phyloP scores from a whole-genome alignment of 2,329 filamentous ascomycete genomes.

The Xylariaceae sp. region DNA sequence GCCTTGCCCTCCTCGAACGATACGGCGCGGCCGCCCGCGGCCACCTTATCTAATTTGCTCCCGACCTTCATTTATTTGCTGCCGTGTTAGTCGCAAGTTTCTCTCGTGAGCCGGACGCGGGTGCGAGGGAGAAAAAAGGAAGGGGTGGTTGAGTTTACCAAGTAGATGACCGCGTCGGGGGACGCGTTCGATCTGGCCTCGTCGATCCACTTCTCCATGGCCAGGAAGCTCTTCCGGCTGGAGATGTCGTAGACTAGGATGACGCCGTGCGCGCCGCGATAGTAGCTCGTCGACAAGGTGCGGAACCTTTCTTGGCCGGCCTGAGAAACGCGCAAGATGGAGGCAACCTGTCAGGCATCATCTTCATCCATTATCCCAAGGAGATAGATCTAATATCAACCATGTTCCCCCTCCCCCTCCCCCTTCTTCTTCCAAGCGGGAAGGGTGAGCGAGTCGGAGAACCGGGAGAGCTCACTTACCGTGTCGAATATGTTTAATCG shows the following conservation, averaged over 20 bases:
- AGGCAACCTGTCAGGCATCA: no score
- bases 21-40: conserved; percentile 45
- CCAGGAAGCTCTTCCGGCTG: conserved; percentile 51
- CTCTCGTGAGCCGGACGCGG: neutral
- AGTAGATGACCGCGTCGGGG: conserved; percentile 51
- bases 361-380: no score
- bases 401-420: no score
- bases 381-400: no score
- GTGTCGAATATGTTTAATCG: conserved; percentile 57
- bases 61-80: conserved; percentile 49
- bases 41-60: conserved; percentile 53
- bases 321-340: conserved; percentile 24
- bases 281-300: conserved; percentile 54
- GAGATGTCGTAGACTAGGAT: conserved; percentile 54
- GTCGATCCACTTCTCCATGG: conserved; percentile 58
- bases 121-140: neutral
- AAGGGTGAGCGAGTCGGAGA: neutral
- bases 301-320: conserved; percentile 53
- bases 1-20: conserved; percentile 50
- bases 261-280: conserved; percentile 53
- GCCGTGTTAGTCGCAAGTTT: conserved; percentile 8
- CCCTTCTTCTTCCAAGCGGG: no score
- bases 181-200: conserved; percentile 55
- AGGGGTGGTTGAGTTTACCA: conserved; percentile 39
- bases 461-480: conserved; percentile 33